phyloP scores from a whole-genome alignment of 306 rosid species.

The Dalbergia cultrata region DNA sequence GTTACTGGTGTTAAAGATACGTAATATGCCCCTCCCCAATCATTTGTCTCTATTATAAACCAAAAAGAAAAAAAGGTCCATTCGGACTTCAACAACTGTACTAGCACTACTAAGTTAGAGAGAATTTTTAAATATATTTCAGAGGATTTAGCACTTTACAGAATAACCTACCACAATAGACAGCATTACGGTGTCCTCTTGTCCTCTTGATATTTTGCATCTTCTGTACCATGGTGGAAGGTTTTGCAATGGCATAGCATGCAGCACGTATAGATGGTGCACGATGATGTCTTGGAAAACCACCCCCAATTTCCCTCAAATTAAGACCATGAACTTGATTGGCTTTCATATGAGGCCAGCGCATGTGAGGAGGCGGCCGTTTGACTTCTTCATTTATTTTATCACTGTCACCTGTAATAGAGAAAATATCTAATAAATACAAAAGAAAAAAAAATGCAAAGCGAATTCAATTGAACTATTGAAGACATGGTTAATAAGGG shows the following conservation, averaged over 20 bases:
- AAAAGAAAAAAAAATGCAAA: slow-evolving; percentile 22
- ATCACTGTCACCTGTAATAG: slow-evolving; percentile 69
- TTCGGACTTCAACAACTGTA: slow-evolving; percentile 15
- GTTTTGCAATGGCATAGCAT: slow-evolving; percentile 95
- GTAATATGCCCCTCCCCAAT: slow-evolving; percentile 6
- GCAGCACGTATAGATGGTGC: slow-evolving; percentile 97
- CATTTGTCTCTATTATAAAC: slow-evolving; percentile 20
- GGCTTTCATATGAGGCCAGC: slow-evolving; percentile 99
- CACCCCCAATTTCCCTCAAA: slow-evolving; percentile 99
- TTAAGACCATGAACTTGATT: slow-evolving; percentile 91
- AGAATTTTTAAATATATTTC: slow-evolving; percentile 38
- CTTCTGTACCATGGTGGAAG: slow-evolving; percentile 93
- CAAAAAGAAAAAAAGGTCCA: slow-evolving; percentile 8
- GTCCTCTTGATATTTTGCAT: slow-evolving; percentile 89
- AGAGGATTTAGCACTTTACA: slow-evolving; percentile 24
- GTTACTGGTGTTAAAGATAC: not conserved
- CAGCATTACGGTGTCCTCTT: slow-evolving; percentile 98
- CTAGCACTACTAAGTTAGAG: slow-evolving; percentile 36
- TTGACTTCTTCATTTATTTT: slow-evolving; percentile 59
- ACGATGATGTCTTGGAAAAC: slow-evolving; percentile 92
- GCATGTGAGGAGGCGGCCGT: slow-evolving; percentile 79
- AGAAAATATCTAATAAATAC: slow-evolving; percentile 28
- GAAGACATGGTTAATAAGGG: slow-evolving; percentile 28
- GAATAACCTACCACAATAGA: slow-evolving; percentile 88
- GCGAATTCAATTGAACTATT: slow-evolving; percentile 15